These are phyloP conservation scores for Volvox reticuliferus DNA, from an alignment of 139 green algal genomes.

Conservation along the genomic window DNA sequence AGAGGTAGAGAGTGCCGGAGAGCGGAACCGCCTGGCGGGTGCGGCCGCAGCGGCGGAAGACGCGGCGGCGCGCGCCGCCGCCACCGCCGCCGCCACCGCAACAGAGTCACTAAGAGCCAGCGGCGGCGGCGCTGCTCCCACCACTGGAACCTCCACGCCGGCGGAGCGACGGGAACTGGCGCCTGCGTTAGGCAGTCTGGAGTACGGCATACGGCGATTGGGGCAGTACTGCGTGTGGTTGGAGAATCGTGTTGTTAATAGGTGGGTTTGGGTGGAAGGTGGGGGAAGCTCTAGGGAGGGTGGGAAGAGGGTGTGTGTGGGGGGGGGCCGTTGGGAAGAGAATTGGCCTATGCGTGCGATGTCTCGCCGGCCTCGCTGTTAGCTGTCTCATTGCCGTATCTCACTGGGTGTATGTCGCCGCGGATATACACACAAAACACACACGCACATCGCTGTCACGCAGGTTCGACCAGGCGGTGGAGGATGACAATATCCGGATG, in stretches of 20 bases:
- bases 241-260: slow-evolving; percentile 25
- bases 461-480: slow-evolving; percentile 39
- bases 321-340: not conserved
- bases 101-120: not conserved
- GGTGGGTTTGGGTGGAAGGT: not conserved
- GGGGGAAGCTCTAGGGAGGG: not conserved
- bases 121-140: not conserved
- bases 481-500: slow-evolving; percentile 30
- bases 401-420: too few relatives aligned
- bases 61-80: not conserved
- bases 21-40: slow-evolving; percentile 36
- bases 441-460: not conserved
- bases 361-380: not conserved
- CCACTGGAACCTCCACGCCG: not conserved
- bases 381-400: not conserved
- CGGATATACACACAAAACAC: not conserved
- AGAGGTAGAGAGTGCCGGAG: slow-evolving; percentile 12
- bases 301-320: not conserved
- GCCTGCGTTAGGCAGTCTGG: slow-evolving; percentile 18
- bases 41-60: slow-evolving; percentile 1
- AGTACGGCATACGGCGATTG: slow-evolving; percentile 22
- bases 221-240: slow-evolving; percentile 35
- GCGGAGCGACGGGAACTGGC: not conserved
- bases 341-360: not conserved
- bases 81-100: not conserved